phyloP scores from a whole-genome alignment of 768 basidiomycete species.

The Favolaschia claudopus region DNA sequence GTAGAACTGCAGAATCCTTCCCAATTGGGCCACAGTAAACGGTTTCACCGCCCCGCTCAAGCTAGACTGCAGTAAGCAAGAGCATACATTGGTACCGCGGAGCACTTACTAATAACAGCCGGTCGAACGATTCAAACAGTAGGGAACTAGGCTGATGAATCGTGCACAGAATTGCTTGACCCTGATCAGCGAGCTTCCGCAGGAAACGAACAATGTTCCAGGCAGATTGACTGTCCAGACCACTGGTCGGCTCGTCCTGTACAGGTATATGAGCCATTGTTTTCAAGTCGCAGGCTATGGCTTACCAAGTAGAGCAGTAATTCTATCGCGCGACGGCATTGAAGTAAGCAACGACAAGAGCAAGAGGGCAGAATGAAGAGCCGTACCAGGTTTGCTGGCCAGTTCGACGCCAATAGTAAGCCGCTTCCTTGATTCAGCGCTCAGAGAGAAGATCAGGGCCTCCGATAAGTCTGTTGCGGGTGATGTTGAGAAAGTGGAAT shows the following conservation, averaged over 20 bases:
- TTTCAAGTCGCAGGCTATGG: neutral
- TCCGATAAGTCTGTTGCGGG: conserved; percentile 69
- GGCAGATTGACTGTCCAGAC: conserved; percentile 66
- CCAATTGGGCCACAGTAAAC: conserved; percentile 96
- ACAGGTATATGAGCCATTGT: conserved; percentile 37
- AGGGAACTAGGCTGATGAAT: conserved; percentile 90
- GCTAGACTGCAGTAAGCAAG: conserved; percentile 9
- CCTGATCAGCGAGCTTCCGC: conserved; percentile 82
- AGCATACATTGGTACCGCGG: neutral
- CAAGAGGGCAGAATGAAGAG: neutral
- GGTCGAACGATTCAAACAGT: conserved; percentile 88
- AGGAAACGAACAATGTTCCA: conserved; percentile 87
- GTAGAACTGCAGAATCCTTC: conserved; percentile 68
- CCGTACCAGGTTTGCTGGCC: conserved; percentile 72
- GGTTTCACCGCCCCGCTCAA: conserved; percentile 84
- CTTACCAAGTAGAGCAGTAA: conserved; percentile 54
- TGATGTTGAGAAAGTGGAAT: neutral
- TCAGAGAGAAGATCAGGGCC: conserved; percentile 76
- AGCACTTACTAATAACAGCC: conserved; percentile 53
- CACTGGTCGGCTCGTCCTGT: conserved; percentile 61
- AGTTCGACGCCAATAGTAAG: conserved; percentile 93
- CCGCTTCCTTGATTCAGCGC: conserved; percentile 79
- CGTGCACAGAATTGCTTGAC: conserved; percentile 90
- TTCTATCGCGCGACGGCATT: too few relatives aligned
- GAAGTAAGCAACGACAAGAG: neutral